Percentiles rank a stretch among this genome's conserved stretches.
phyloP scores from a whole-genome alignment of 805 yeast species.

The Ascoidea rubescens region DNA sequence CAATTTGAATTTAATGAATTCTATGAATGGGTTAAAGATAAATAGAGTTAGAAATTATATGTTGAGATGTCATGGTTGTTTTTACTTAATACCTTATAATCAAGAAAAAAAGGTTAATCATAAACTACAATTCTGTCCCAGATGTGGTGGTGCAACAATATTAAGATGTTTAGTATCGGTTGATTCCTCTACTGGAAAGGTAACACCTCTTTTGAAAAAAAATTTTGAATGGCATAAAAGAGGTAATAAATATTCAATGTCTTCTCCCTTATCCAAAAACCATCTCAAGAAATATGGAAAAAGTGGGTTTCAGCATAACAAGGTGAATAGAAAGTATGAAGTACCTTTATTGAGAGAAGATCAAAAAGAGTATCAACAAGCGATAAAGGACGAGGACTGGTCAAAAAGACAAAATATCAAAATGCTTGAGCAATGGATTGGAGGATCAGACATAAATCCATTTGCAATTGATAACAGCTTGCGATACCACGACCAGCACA shows the following conservation, averaged over 20 bases:
- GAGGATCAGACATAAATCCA: slow-evolving; percentile 92
- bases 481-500: slow-evolving; percentile 27
- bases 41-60: slow-evolving; percentile 78
- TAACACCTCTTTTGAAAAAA: slow-evolving; percentile 78
- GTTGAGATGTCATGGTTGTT: slow-evolving; percentile 97
- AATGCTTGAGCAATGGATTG: slow-evolving; percentile 75
- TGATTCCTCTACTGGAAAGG: slow-evolving; percentile 60
- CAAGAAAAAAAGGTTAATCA: slow-evolving; percentile 66
- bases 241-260: slow-evolving; percentile 70
- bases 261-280: slow-evolving; percentile 79
- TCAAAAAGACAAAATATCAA: slow-evolving; percentile 77
- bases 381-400: slow-evolving; percentile 81
- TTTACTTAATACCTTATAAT: slow-evolving; percentile 66
- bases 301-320: slow-evolving; percentile 66
- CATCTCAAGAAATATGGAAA: slow-evolving; percentile 62
- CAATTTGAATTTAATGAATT: slow-evolving; percentile 76
- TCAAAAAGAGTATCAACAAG: slow-evolving; percentile 85
- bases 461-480: slow-evolving; percentile 39
- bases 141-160: slow-evolving; percentile 89
- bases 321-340: slow-evolving; percentile 38
- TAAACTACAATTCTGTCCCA: slow-evolving; percentile 53
- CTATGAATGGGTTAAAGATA: slow-evolving; percentile 73
- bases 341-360: slow-evolving; percentile 71
- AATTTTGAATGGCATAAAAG: slow-evolving; percentile 90
- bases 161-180: slow-evolving; percentile 85